phyloP scores from a whole-genome alignment of 768 basidiomycete genomes.

The Psilocybe cyanescens region DNA sequence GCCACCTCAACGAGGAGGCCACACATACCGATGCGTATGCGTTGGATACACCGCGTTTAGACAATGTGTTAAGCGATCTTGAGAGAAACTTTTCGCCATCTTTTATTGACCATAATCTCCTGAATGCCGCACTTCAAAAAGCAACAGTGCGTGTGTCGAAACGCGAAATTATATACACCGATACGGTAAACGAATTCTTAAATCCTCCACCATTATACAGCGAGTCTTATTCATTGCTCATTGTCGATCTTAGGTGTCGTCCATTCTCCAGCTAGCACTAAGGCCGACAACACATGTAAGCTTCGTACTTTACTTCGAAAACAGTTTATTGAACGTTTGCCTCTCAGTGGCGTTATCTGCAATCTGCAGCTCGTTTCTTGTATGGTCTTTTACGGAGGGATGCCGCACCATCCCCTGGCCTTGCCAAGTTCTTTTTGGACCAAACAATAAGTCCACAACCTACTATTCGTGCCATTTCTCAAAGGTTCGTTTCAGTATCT shows the following conservation, averaged over 20 bases:
- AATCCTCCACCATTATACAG: background rate
- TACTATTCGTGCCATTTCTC: constrained; percentile 63
- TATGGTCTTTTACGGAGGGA: constrained; percentile 69
- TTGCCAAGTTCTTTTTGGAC: constrained; percentile 66
- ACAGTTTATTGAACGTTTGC: constrained; percentile 13
- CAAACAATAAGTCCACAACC: constrained; percentile 75
- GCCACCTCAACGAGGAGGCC: constrained; percentile 65
- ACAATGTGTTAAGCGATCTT: constrained; percentile 51
- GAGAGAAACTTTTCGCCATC: constrained; percentile 50
- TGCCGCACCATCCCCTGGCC: constrained; percentile 48
- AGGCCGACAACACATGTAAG: constrained; percentile 74
- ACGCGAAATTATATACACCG: constrained; percentile 48
- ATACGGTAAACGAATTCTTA: constrained; percentile 44
- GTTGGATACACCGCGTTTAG: constrained; percentile 50
- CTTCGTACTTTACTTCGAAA: constrained; percentile 17
- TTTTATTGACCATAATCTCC: constrained; percentile 44
- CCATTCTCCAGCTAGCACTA: constrained; percentile 62
- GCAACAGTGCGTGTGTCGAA: constrained; percentile 41
- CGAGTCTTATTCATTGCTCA: constrained; percentile 9
- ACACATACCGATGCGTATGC: constrained; percentile 65
- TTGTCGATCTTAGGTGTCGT: constrained; percentile 46
- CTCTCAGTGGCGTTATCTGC: constrained; percentile 80
- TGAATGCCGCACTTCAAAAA: constrained; percentile 48
- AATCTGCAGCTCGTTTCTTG: constrained; percentile 70
- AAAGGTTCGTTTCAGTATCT: constrained; percentile 48